Evolutionary conservation across 2,329 filamentous ascomycete genomes (phyloP).

Genomic region (Talaromyces marneffei): DNA sequence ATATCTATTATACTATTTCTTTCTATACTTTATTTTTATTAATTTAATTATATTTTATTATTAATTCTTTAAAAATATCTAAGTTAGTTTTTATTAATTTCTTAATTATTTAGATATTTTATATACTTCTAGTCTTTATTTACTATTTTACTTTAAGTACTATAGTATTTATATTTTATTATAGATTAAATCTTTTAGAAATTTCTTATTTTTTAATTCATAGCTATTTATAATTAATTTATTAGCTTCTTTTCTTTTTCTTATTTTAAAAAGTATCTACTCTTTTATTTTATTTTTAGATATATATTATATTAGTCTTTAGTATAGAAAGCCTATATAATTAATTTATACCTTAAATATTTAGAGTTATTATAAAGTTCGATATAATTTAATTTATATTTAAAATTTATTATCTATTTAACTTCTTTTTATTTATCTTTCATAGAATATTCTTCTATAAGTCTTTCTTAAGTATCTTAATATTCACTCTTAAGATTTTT

Average conservation of each 20-base stretch:
- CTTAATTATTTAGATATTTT: background rate
- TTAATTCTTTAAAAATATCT: background rate
- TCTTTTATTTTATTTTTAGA: background rate
- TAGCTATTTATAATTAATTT: background rate
- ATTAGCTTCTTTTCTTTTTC: background rate
- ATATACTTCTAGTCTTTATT: background rate
- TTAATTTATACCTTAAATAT: background rate
- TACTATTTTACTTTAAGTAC: background rate
- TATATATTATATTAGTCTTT: background rate
- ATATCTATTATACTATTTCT: too few relatives aligned
- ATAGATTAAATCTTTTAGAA: background rate
- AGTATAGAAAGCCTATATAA: background rate
- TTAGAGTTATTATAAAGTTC: background rate
- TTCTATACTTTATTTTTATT: background rate
- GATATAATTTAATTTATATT: background rate
- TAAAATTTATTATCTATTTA: background rate
- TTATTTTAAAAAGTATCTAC: background rate
- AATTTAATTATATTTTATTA: background rate
- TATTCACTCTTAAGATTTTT: background rate
- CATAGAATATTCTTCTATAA: background rate
- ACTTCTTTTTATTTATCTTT: background rate
- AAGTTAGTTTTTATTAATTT: background rate
- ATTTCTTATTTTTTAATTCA: background rate
- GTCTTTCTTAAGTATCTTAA: background rate
- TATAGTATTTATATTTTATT: too few relatives aligned